Evolutionary conservation across 352 stramenopile species (phyloP), one percentile per base, ranked within the genome.

Genomic region (Phytophthora capsici): DNA sequence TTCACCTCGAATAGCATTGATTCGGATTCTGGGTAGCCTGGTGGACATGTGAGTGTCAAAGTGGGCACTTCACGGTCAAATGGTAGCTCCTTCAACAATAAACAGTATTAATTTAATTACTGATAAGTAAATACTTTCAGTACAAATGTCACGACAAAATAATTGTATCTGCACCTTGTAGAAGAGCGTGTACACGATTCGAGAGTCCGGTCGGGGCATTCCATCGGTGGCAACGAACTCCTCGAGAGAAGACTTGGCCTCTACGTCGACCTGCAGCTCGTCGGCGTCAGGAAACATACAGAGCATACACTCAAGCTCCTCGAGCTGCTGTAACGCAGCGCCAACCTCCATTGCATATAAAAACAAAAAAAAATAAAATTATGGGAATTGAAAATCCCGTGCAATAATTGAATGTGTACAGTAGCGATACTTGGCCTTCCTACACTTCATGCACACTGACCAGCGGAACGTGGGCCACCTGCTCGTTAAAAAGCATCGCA

Each of bases 271-370:
- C 1, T 58, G 37, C 10, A 93, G 41, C 69, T 91, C 84, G 1
- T 80, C 47, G 0, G 34, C 44, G 13, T 54, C 62, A 2, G 70
- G 75, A 44, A 93, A 93, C 82, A 93, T 93, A 65, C 84, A 91
- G 9, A 74, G 46, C 68, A 93, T 82, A 61, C 84, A 93, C 56
- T 88, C 82, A n/a, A 90, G 69, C 69, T 93, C 84, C 16, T 91
- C 82, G 45, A 82, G 57, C 67, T 91, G 82, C 60, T 79, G 71
- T 34, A 75, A 40, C 23, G 34, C 40, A 17, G 67, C 51, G 20
- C 16, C 46, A 44, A 37, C 46, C 25, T 44, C 20, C 43, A 55
- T 36, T 19, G n/a, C n/a, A n/a, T n/a, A n/a, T 47, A 47, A 47
- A 26, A 47, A 5, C 28, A n/a, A 12, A 17, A 14, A 47, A 28